Conservation (phyloP, 169 alveolate genomes). For the Plasmodium malariae region DNA sequence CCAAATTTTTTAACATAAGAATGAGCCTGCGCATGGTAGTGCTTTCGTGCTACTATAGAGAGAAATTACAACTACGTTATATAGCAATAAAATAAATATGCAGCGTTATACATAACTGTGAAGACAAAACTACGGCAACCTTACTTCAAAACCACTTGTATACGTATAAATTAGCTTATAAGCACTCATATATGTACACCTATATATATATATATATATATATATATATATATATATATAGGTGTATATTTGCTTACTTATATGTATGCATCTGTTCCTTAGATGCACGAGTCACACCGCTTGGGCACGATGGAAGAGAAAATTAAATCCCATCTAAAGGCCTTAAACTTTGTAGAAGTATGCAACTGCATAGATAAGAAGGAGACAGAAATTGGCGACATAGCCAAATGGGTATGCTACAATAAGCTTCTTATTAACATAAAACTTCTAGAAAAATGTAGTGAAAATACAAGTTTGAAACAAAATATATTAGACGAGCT, state of each 20-base stretch:
- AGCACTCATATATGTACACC: no score
- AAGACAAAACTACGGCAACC: no score
- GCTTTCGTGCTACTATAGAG: no score
- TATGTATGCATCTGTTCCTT: background rate
- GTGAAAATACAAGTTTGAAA: background rate
- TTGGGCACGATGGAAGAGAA: background rate
- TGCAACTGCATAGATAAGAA: conserved; percentile 10
- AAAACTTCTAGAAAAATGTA: conserved; percentile 55
- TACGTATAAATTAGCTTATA: no score
- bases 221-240: conserved; percentile 20
- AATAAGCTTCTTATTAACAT: conserved; percentile 2
- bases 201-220: background rate
- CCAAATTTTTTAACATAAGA: no score
- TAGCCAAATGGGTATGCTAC: conserved; percentile 31
- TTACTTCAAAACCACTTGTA: no score
- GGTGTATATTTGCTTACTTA: background rate
- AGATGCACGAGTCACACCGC: no score
- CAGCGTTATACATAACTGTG: no score
- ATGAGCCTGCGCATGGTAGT: no score
- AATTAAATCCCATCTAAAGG: conserved; percentile 11
- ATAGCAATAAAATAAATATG: no score
- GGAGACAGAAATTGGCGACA: background rate
- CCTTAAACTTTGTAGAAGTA: conserved; percentile 39
- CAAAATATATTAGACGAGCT: conserved; percentile 32
- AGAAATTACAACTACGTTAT: no score